Conservation (phyloP, 768 basidiomycete species). For the Leccinum subgranulosum region DNA sequence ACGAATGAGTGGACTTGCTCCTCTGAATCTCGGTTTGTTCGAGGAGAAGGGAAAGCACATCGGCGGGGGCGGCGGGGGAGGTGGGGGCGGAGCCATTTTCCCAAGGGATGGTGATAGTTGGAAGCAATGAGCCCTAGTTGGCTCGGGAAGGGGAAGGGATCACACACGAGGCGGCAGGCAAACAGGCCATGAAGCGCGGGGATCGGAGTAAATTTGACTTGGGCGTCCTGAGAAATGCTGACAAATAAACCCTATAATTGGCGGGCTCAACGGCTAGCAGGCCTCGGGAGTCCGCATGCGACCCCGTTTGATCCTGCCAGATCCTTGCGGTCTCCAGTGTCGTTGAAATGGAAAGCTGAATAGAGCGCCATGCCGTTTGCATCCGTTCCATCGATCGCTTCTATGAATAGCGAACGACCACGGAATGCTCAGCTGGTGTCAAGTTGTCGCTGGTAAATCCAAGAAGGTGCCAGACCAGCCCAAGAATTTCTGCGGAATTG, state of each 20-base stretch:
- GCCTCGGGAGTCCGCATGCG: conserved; percentile 13
- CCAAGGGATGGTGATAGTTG: conserved; percentile 20
- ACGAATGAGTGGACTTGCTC: conserved; percentile 32
- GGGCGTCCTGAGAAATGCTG: conserved; percentile 18
- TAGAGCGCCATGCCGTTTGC: conserved; percentile 10
- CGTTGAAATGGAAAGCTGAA: conserved; percentile 15
- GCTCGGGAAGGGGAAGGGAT: conserved; percentile 12
- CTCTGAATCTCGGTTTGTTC: conserved; percentile 24
- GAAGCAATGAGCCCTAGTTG: conserved; percentile 18
- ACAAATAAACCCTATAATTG: conserved; percentile 22
- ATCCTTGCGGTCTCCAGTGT: conserved; percentile 8
- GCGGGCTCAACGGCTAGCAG: conserved; percentile 7
- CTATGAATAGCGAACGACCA: conserved; percentile 6
- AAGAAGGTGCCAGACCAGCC: neutral
- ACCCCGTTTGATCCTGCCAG: conserved; percentile 23
- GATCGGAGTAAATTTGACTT: conserved; percentile 25
- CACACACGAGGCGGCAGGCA: conserved; percentile 33
- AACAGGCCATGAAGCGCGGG: conserved; percentile 17
- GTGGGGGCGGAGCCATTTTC: conserved; percentile 47
- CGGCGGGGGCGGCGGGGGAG: conserved; percentile 49
- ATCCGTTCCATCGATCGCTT: conserved; percentile 10
- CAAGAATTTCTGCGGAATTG: conserved; percentile 2
- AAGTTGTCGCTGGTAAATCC: neutral
- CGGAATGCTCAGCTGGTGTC: neutral
- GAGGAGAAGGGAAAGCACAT: conserved; percentile 57